Base-by-base conservation (phyloP, 495 filamentous ascomycete genomes). In the Penicillium soppii region DNA sequence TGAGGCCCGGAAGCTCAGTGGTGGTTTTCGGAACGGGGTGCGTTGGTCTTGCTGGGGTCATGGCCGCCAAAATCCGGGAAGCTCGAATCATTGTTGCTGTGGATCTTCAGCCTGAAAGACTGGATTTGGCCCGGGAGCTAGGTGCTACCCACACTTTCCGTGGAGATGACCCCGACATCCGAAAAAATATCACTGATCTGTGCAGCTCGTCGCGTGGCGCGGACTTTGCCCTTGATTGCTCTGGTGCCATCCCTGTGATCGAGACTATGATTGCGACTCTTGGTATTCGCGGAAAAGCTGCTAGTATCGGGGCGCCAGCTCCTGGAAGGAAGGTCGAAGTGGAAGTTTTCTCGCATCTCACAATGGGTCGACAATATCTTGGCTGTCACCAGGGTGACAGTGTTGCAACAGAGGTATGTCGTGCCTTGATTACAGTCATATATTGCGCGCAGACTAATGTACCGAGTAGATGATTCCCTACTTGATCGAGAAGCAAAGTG, bases 141-240 rank as follows among this genome's bases (percentile, higher is more conserved):
- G 74, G 74, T 8, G 71, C 74, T 3, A 74, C 65, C 2, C 53
- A 71, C 29, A 42, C 46, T 3, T 56, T 71, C 9, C 37, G 55
- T 0, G 59, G 58, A 0, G 21, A 20, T 7, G 33, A 41, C 1
- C 10, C 25, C 25, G 25, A 27, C 9, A 27, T 27, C 9, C 13
- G 56, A 7, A 26, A 43, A 27, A 37, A 33, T 15, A 43, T 43
- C 29, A 39, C 12, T n/a, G 27, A 40, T 4, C 17, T 43, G 6
- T 36, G 29, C 17, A 10, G 27, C 13, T 36, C 33, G 12, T 36
- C 33, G 23, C 42, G n/a, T 32, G 56, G 56, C 5, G 52, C 47
- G 5, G 32, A 54, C 21, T 54, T 51, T 43, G 48, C 56, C 6
- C n/a, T 59, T 7, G 56, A 59, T 27, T 51, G 51, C 12, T 46